These are phyloP conservation scores for Phytophthora idaei DNA, from an alignment of 352 stramenopile genomes.

Conservation along the genomic window DNA sequence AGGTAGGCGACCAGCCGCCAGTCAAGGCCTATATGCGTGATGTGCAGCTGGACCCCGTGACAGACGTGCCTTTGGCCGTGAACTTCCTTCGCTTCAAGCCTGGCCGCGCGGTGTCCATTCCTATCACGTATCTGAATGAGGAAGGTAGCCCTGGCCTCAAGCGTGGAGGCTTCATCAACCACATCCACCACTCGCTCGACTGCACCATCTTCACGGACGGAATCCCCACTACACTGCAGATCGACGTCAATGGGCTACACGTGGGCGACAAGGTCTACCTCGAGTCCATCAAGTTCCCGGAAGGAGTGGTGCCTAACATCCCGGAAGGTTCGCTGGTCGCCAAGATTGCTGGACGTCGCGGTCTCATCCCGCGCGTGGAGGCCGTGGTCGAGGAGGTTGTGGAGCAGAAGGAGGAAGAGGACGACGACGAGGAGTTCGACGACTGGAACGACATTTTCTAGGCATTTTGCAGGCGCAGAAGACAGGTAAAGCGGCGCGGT, in stretches of 20 bases:
- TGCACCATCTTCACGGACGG: slow-evolving; percentile 79
- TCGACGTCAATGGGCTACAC: slow-evolving; percentile 88
- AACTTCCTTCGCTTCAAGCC: slow-evolving; percentile 95
- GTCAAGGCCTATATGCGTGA: slow-evolving; percentile 90
- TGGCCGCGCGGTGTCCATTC: slow-evolving; percentile 90
- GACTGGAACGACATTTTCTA: slow-evolving; percentile 92
- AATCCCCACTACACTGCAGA: slow-evolving; percentile 76
- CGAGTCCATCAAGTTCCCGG: slow-evolving; percentile 76
- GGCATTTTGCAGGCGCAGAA: slow-evolving; percentile 17
- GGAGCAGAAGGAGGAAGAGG: slow-evolving; percentile 66
- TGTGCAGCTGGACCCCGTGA: slow-evolving; percentile 86
- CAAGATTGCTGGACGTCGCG: slow-evolving; percentile 87
- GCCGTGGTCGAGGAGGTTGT: slow-evolving; percentile 73
- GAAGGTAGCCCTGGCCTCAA: slow-evolving; percentile 95
- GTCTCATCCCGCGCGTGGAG: slow-evolving; percentile 80
- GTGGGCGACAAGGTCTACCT: slow-evolving; percentile 85
- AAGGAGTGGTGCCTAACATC: slow-evolving; percentile 75
- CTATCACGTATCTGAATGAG: slow-evolving; percentile 93
- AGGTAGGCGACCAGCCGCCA: slow-evolving; percentile 61
- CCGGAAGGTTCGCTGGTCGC: slow-evolving; percentile 70
- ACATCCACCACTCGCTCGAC: slow-evolving; percentile 87
- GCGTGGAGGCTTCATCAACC: slow-evolving; percentile 93
- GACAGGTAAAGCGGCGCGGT: slow-evolving; percentile 11
- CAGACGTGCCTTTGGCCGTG: slow-evolving; percentile 75
- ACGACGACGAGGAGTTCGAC: slow-evolving; percentile 80